Conservation (phyloP, 768 basidiomycete species). For the Rhodotorula taiwanensis region DNA sequence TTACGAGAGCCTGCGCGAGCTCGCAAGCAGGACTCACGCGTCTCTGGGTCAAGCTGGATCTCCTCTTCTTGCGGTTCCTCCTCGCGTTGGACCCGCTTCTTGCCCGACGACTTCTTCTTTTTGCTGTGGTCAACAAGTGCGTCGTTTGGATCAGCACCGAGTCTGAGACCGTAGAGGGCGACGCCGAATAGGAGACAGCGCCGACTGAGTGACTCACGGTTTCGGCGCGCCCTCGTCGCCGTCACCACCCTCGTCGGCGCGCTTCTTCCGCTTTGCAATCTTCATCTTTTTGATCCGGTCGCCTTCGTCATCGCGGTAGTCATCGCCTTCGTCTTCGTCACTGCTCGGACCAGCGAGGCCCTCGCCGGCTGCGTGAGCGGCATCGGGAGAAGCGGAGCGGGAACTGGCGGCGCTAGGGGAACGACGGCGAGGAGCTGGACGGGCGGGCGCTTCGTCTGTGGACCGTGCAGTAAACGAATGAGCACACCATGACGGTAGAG, state of each 20-base stretch:
- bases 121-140: slow-evolving; percentile 33
- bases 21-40: slow-evolving; percentile 54
- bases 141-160: no score
- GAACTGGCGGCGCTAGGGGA: slow-evolving; percentile 14
- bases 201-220: background rate
- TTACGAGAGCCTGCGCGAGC: no score
- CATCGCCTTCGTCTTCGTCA: slow-evolving; percentile 47
- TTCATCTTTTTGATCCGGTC: slow-evolving; percentile 53
- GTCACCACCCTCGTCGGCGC: background rate
- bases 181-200: background rate
- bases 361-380: slow-evolving; percentile 37
- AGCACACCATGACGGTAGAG: no score
- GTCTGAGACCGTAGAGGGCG: no score
- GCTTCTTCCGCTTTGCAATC: slow-evolving; percentile 39
- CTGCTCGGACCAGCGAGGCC: slow-evolving; percentile 42
- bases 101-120: slow-evolving; percentile 40
- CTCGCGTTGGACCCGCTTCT: slow-evolving; percentile 24
- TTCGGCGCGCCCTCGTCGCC: slow-evolving; percentile 33
- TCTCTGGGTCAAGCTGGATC: slow-evolving; percentile 53
- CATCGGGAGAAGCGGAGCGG: slow-evolving; percentile 44
- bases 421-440: slow-evolving; percentile 10
- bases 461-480: no score
- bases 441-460: slow-evolving; percentile 1
- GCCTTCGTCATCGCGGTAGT: slow-evolving; percentile 43
- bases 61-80: slow-evolving; percentile 26